Conservation (phyloP, 139 green algal species). For the Tetraselmis striata region DNA sequence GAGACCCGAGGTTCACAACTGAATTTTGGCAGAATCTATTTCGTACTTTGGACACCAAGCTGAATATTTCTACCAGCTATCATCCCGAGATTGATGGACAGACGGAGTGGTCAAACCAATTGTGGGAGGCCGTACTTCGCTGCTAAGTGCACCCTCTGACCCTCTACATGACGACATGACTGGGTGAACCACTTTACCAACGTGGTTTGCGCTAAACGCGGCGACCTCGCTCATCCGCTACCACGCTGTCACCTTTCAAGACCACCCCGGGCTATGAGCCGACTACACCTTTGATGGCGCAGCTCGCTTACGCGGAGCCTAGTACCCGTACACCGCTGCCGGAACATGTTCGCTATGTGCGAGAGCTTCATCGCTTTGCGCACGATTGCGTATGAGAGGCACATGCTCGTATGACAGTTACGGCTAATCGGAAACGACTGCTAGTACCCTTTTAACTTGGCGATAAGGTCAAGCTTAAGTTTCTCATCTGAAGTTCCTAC, state of each 20-base stretch:
- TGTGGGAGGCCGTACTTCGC: not conserved
- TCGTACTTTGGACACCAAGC: not conserved
- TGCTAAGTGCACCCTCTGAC: not conserved
- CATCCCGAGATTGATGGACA: not conserved
- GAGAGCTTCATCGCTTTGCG: not conserved
- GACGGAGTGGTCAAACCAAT: not conserved
- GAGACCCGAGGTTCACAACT: not conserved
- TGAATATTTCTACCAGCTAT: not conserved
- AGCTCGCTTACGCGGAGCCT: not conserved
- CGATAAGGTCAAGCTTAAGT: not conserved
- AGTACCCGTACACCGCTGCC: not conserved
- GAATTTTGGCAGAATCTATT: not conserved
- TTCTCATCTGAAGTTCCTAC: not conserved
- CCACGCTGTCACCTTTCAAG: not conserved
- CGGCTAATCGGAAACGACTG: not conserved
- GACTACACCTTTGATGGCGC: not conserved
- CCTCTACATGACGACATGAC: not conserved
- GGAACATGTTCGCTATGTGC: not conserved
- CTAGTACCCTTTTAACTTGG: not conserved
- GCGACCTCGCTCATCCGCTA: not conserved
- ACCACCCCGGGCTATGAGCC: not conserved
- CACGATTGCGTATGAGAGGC: not conserved
- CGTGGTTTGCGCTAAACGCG: not conserved
- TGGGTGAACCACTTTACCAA: not conserved
- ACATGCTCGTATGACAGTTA: not conserved